A percentile compares a stretch with the other conserved stretches of the same genome.
Conservation (phyloP, 1,284 basidiomycete genomes). For the Lentinus polychrous region DNA sequence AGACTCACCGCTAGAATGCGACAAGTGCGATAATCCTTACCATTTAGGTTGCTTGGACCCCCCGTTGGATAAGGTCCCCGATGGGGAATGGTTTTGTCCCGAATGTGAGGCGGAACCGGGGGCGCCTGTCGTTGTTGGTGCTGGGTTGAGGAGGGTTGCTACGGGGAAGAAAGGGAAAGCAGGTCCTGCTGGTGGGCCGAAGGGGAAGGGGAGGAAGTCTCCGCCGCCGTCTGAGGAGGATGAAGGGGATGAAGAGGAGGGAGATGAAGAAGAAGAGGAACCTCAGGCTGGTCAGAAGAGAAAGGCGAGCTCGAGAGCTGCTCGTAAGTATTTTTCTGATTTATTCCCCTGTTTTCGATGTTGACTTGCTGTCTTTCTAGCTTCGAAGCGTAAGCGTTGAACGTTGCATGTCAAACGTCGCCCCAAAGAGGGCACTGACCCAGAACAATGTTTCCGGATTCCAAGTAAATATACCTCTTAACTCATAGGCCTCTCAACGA, state of each 20-base stretch:
- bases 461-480: no score
- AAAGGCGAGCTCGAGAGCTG: slow-evolving; percentile 22
- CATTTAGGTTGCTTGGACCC: slow-evolving; percentile 80
- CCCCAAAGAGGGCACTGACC: no score
- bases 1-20: slow-evolving; percentile 72
- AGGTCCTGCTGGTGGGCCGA: background rate
- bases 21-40: slow-evolving; percentile 90
- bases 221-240: slow-evolving; percentile 9
- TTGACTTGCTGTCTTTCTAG: background rate
- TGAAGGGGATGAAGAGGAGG: slow-evolving; percentile 17
- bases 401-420: no score
- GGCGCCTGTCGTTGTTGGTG: slow-evolving; percentile 26
- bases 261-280: slow-evolving; percentile 14
- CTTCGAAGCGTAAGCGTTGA: no score
- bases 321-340: slow-evolving; percentile 4
- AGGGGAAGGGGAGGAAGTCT: background rate
- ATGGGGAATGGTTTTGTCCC: slow-evolving; percentile 91
- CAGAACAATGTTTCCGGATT: no score
- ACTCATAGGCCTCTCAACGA: no score
- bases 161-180: slow-evolving; percentile 12
- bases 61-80: slow-evolving; percentile 71
- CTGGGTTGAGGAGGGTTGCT: slow-evolving; percentile 11
- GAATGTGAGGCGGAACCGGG: slow-evolving; percentile 42
- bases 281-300: slow-evolving; percentile 23
- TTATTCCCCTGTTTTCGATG: background rate